phyloP scores from a whole-genome alignment of 805 yeast genomes.

The Nakazawaea laoshanensis region DNA sequence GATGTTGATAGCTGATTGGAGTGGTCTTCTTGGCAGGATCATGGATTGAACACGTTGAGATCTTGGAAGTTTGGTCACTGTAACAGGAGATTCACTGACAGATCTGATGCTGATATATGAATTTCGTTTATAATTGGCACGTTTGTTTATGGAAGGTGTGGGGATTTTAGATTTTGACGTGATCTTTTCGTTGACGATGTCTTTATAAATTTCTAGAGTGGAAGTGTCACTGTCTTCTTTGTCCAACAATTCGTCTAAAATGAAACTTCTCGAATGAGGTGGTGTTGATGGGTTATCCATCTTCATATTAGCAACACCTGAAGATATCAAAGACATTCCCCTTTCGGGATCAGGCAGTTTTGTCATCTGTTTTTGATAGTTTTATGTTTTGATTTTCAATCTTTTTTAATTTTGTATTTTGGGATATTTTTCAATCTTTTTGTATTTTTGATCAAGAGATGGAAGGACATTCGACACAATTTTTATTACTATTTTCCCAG shows the following conservation, averaged over 20 bases:
- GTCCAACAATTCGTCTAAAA: conserved; percentile 5
- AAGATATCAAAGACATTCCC: too few species aligned
- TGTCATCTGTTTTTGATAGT: too few species aligned
- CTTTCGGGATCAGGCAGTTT: background rate
- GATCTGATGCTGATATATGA: conserved; percentile 3
- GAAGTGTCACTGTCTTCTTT: background rate
- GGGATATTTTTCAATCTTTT: too few species aligned
- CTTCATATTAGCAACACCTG: background rate
- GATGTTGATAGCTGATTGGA: background rate
- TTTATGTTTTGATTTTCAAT: too few species aligned
- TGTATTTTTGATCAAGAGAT: too few species aligned
- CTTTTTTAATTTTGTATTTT: too few species aligned
- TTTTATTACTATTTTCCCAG: conserved; percentile 22
- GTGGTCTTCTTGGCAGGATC: too few species aligned
- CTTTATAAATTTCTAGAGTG: conserved; percentile 6
- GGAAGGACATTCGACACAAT: conserved; percentile 18
- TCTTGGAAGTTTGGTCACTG: too few species aligned
- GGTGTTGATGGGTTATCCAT: background rate
- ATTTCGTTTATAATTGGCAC: background rate
- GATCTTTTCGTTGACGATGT: conserved; percentile 8
- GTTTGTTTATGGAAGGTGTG: conserved; percentile 1
- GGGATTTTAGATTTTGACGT: conserved; percentile 7
- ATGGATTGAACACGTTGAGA: too few species aligned
- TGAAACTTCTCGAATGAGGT: conserved; percentile 2
- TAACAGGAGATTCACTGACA: conserved; percentile 9